Evolutionary conservation across 192 early-diverging fungal genomes (phyloP), one percentile per base, ranked within the genome.

Genomic region (Linnemannia zychae): DNA sequence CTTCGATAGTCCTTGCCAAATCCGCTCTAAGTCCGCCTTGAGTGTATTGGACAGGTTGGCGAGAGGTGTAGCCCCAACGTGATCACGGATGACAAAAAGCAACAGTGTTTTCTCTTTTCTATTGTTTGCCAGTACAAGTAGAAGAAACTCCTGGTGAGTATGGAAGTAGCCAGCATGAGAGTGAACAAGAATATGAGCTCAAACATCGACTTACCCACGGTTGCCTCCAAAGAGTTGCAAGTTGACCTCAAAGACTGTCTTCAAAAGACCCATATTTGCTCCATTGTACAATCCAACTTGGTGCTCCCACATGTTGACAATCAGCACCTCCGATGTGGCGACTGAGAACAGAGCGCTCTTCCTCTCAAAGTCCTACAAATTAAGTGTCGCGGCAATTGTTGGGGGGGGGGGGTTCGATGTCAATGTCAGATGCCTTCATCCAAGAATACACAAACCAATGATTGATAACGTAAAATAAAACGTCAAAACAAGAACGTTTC

Each of bases 301-400:
- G 83, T 98, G 94, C 82, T 99, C 99, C 96, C 98, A 99, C 90
- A 99, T 94, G 87, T 99, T 99, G 72, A 99, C 92, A 38, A 99
- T 94, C 40, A 99, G 91, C 44, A 99, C 98, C 82, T 99, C 97
- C 7, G 94, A 91, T 7, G 96, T 96, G 0, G 99, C 97, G 76
- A 99, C 89, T 15, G 98, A 98, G 81, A 99, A 99, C 33, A 99
- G 89, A n/a, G 99, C 98, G 73, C 94, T 96, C 87, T 99, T 99
- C 52, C 99, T 92, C 89, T 99, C 99, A 90, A 99, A 99, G 81
- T 99, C 97, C 90, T 88, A 73, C 67, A n/a, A 46, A 4, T 6
- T n/a, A n/a, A n/a, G n/a, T 18, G 48, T 31, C 28, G 3, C 9
- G 15, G 22, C 11, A 2, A 69, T 9, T n/a, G 0, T 7, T n/a